phyloP scores from a whole-genome alignment of 2,329 filamentous ascomycete genomes.

The Apiospora sp. region DNA sequence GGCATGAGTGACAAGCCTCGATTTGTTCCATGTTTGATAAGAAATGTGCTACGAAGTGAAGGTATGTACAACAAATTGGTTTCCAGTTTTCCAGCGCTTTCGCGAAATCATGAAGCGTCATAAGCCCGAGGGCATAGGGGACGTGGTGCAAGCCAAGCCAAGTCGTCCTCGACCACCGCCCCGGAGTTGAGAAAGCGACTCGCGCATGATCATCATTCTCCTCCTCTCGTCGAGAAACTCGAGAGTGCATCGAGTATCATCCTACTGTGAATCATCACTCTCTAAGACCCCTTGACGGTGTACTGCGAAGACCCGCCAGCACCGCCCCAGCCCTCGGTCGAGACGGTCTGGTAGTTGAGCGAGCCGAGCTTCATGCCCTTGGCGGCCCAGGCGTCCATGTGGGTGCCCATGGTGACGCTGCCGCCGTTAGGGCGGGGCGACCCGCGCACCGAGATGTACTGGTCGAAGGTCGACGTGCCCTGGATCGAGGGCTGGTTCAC shows the following conservation, averaged over 20 bases:
- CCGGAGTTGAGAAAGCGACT: neutral
- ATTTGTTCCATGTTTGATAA: neutral
- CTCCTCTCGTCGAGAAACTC: no score
- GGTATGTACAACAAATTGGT: neutral
- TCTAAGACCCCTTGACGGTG: conserved; percentile 31
- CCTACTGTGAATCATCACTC: no score
- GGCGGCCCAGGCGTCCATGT: conserved; percentile 60
- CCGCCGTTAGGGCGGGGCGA: conserved; percentile 53
- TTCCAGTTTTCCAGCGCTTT: neutral
- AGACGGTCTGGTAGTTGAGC: conserved; percentile 60
- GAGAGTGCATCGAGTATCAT: no score
- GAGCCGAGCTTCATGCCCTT: conserved; percentile 55
- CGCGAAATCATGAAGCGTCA: no score
- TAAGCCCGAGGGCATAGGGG: neutral
- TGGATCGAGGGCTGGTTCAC: conserved; percentile 54
- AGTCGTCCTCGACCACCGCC: neutral
- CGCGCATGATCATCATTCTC: neutral
- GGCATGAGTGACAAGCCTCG: neutral
- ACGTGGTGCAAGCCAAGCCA: neutral
- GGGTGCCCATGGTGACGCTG: conserved; percentile 56
- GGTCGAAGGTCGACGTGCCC: conserved; percentile 57
- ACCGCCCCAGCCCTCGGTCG: conserved; percentile 55
- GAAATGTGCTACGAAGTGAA: conserved; percentile 1
- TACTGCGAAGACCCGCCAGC: conserved; percentile 42
- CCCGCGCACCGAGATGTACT: conserved; percentile 58